Percentiles rank a stretch among this genome's conserved stretches.
Conservation (phyloP, 257 asterid genomes). For the Solanum lignicaule region DNA sequence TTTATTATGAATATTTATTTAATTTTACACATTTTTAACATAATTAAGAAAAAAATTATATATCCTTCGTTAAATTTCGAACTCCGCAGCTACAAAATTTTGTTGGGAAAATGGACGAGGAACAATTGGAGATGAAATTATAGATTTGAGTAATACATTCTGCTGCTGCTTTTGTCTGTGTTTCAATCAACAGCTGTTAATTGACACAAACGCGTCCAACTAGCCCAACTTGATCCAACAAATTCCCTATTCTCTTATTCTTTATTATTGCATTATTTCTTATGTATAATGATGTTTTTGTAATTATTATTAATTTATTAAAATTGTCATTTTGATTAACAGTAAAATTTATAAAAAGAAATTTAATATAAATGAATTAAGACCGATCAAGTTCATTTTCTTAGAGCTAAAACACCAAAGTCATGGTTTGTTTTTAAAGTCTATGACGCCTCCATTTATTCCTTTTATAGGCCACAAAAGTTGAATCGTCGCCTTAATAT, state of each 20-base stretch:
- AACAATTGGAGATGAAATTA: neutral
- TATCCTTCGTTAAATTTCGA: rapidly evolving
- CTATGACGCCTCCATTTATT: neutral
- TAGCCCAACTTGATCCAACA: neutral
- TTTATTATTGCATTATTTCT: neutral
- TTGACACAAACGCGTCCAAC: conserved; percentile 2
- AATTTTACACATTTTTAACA: no score
- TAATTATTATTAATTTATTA: neutral
- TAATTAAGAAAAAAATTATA: no score
- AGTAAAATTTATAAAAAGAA: neutral
- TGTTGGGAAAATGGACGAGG: neutral
- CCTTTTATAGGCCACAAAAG: neutral
- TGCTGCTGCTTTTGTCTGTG: neutral
- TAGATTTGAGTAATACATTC: conserved; percentile 1
- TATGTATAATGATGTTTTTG: neutral
- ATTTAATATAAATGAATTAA: neutral
- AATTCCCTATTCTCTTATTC: neutral
- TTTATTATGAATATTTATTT: no score
- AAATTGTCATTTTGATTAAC: neutral
- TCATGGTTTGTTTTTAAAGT: neutral
- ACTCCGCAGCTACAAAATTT: no score
- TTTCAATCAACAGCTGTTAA: conserved; percentile 32
- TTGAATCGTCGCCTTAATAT: neutral
- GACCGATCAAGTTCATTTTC: neutral
- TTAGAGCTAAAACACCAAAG: neutral